Percentiles rank a stretch among this genome's conserved stretches.
These are phyloP conservation scores for Pisolithus marmoratus DNA, from an alignment of 768 basidiomycete species.

Conservation along the genomic window DNA sequence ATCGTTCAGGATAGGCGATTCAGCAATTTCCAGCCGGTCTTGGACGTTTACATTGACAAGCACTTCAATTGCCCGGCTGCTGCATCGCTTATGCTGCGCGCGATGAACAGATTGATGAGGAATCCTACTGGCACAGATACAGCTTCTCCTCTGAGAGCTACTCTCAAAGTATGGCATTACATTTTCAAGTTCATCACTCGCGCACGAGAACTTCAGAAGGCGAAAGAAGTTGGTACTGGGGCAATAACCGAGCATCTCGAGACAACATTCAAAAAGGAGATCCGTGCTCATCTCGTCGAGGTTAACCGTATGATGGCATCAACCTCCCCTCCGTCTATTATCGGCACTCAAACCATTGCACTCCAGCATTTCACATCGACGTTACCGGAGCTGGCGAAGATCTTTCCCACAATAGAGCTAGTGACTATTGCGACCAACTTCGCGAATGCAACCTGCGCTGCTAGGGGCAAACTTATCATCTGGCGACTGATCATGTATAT, in stretches of 20 bases:
- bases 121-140: constrained; percentile 68
- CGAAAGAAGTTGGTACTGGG: constrained; percentile 70
- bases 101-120: constrained; percentile 77
- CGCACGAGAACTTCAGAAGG: constrained; percentile 84
- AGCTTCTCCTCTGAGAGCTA: constrained; percentile 76
- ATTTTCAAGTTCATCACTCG: constrained; percentile 92
- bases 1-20: constrained; percentile 93
- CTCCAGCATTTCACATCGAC: constrained; percentile 91
- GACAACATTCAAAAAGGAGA: constrained; percentile 75
- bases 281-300: constrained; percentile 68
- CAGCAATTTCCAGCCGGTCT: constrained; percentile 88
- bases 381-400: constrained; percentile 78
- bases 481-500: constrained; percentile 94
- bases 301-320: constrained; percentile 88
- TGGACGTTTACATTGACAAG: constrained; percentile 88
- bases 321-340: constrained; percentile 74
- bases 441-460: constrained; percentile 71
- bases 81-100: constrained; percentile 77
- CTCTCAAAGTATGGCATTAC: constrained; percentile 95
- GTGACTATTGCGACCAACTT: constrained; percentile 85
- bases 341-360: constrained; percentile 93
- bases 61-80: constrained; percentile 82
- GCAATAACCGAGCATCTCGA: constrained; percentile 86
- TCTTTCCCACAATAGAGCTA: constrained; percentile 77
- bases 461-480: constrained; percentile 83